Conservation (phyloP, 2,329 filamentous ascomycete species). For the Fusarium cyanostomum region DNA sequence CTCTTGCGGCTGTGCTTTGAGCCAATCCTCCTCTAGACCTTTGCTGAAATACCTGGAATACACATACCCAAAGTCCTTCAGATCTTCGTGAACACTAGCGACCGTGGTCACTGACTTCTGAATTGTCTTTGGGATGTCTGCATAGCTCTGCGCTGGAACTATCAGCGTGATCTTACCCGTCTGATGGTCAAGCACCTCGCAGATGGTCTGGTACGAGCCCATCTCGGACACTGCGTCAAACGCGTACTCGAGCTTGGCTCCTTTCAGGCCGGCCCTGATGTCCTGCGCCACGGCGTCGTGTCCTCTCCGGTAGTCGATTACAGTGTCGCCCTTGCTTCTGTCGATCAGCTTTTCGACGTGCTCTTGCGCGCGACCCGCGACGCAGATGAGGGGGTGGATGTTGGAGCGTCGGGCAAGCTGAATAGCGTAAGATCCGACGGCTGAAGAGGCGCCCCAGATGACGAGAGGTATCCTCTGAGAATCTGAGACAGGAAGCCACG, state of each 20-base stretch:
- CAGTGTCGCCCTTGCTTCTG: conserved; percentile 13
- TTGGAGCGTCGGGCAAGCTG: conserved; percentile 22
- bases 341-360: conserved; percentile 19
- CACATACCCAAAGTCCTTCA: conserved; percentile 10
- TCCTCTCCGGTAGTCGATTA: conserved; percentile 26
- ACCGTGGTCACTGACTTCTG: conserved; percentile 20
- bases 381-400: conserved; percentile 25
- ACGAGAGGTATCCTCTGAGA: background rate
- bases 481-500: background rate
- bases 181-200: conserved; percentile 2
- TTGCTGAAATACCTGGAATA: conserved; percentile 6
- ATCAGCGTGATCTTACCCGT: conserved; percentile 24
- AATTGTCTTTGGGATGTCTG: conserved; percentile 24
- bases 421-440: conserved; percentile 21
- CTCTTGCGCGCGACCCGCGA: conserved; percentile 21
- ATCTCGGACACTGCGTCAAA: conserved; percentile 28
- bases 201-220: conserved; percentile 29
- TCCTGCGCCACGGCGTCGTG: background rate
- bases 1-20: conserved; percentile 21
- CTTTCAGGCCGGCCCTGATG: background rate
- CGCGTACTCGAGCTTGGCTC: background rate
- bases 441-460: conserved; percentile 28
- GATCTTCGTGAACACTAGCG: conserved; percentile 15
- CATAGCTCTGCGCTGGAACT: conserved; percentile 19
- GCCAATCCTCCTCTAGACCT: conserved; percentile 15